A percentile compares a stretch with the other conserved stretches of the same genome.
Evolutionary conservation across 257 asterid genomes (phyloP).

Genomic region (Vinca minor): DNA sequence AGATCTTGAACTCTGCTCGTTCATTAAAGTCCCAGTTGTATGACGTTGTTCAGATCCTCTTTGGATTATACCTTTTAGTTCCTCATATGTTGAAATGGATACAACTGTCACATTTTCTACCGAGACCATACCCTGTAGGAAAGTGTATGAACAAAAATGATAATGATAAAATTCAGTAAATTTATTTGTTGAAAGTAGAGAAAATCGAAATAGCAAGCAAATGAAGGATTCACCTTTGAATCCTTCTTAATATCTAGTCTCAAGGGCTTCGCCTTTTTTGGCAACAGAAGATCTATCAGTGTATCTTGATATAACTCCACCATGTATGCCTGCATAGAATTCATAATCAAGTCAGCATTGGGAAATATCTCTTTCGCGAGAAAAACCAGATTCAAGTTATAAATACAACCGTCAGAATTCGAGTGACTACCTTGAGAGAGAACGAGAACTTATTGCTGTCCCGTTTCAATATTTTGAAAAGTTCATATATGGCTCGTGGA

Average conservation of each 20-base stretch:
- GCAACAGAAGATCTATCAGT: conserved; percentile 68
- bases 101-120: conserved; percentile 70
- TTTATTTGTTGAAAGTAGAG: background rate
- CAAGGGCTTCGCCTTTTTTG: conserved; percentile 58
- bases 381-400: background rate
- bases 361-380: background rate
- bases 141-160: background rate
- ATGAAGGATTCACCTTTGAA: conserved; percentile 53
- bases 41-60: conserved; percentile 91
- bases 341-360: background rate
- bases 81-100: conserved; percentile 68
- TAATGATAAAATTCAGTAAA: background rate
- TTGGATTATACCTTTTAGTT: conserved; percentile 49
- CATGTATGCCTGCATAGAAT: conserved; percentile 70
- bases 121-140: conserved; percentile 74
- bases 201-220: conserved; percentile 16
- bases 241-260: conserved; percentile 90
- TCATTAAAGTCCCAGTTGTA: conserved; percentile 80
- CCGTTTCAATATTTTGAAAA: conserved; percentile 67
- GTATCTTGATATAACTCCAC: conserved; percentile 93
- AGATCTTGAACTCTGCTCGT: conserved; percentile 94
- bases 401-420: conserved; percentile 8
- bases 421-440: conserved; percentile 62
- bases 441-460: conserved; percentile 66
- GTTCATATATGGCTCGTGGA: conserved; percentile 83